Percentiles rank a stretch among this genome's conserved stretches.
Evolutionary conservation across 2,329 filamentous ascomycete species (phyloP).

Genomic region (Hymenoscyphus occultus): DNA sequence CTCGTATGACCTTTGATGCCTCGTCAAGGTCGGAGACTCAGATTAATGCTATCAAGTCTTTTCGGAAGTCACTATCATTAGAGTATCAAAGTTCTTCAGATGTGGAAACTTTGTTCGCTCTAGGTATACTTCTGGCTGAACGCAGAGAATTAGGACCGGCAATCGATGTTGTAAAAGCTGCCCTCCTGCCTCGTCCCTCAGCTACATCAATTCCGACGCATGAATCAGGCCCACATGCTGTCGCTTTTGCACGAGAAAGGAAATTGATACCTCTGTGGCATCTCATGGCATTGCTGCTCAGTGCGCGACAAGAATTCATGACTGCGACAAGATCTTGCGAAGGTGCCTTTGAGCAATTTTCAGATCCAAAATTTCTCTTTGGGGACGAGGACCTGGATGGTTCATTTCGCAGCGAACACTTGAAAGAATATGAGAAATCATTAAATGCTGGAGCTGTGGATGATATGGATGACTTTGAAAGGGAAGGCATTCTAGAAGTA

Average conservation of each 20-base stretch:
- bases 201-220: constrained; percentile 37
- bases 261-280: constrained; percentile 83
- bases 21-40: constrained; percentile 70
- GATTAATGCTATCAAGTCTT: constrained; percentile 69
- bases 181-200: constrained; percentile 60
- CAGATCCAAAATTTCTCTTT: constrained; percentile 67
- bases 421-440: constrained; percentile 47
- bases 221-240: constrained; percentile 37
- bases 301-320: constrained; percentile 78
- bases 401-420: constrained; percentile 61
- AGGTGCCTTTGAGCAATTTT: constrained; percentile 87
- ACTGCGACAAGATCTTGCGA: constrained; percentile 82
- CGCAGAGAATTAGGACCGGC: constrained; percentile 76
- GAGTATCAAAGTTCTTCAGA: constrained; percentile 65
- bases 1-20: constrained; percentile 74
- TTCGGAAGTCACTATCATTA: constrained; percentile 69
- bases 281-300: constrained; percentile 79
- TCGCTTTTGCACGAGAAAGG: constrained; percentile 51
- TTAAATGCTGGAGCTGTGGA: constrained; percentile 58
- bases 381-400: constrained; percentile 52
- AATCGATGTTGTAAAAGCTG: constrained; percentile 77
- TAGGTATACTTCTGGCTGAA: constrained; percentile 85
- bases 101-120: constrained; percentile 73
- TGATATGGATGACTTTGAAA: constrained; percentile 79
- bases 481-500: constrained; percentile 83